Conservation (phyloP, 2,329 filamentous ascomycete species). For the Aspergillus nomiae region DNA sequence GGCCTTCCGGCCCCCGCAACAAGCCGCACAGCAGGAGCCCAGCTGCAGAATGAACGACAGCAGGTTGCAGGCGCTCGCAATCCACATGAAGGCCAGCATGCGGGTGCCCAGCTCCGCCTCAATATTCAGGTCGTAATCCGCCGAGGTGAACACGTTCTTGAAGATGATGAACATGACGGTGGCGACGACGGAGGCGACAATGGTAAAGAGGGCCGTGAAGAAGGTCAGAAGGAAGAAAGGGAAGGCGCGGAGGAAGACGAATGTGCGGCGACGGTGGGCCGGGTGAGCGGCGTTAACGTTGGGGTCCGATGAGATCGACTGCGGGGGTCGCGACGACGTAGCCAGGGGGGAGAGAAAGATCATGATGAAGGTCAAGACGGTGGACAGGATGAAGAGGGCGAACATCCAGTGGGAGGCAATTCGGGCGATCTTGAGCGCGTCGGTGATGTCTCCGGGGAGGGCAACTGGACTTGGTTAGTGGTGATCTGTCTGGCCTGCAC, state of each 20-base stretch:
- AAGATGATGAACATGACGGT: constrained; percentile 85
- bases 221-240: constrained; percentile 69
- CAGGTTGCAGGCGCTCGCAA: constrained; percentile 67
- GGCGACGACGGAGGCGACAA: constrained; percentile 71
- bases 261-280: constrained; percentile 39
- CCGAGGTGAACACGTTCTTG: constrained; percentile 69
- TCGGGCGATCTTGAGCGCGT: constrained; percentile 72
- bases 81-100: constrained; percentile 92
- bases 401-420: constrained; percentile 86
- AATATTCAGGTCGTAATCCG: constrained; percentile 75
- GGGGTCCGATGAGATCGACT: constrained; percentile 33
- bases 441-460: constrained; percentile 71
- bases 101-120: constrained; percentile 66
- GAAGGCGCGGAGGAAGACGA: constrained; percentile 56
- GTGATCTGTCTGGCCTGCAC: neutral
- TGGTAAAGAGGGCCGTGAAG: constrained; percentile 66
- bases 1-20: constrained; percentile 43
- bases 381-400: constrained; percentile 75
- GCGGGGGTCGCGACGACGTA: constrained; percentile 43
- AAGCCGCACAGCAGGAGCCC: constrained; percentile 72
- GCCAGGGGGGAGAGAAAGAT: constrained; percentile 65
- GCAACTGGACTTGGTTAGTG: constrained; percentile 56
- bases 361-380: constrained; percentile 70
- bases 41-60: constrained; percentile 74
- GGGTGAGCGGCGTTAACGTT: constrained; percentile 28